Evolutionary conservation across 2,329 filamentous ascomycete genomes (phyloP).

Genomic region (Diaporthe helianthi): DNA sequence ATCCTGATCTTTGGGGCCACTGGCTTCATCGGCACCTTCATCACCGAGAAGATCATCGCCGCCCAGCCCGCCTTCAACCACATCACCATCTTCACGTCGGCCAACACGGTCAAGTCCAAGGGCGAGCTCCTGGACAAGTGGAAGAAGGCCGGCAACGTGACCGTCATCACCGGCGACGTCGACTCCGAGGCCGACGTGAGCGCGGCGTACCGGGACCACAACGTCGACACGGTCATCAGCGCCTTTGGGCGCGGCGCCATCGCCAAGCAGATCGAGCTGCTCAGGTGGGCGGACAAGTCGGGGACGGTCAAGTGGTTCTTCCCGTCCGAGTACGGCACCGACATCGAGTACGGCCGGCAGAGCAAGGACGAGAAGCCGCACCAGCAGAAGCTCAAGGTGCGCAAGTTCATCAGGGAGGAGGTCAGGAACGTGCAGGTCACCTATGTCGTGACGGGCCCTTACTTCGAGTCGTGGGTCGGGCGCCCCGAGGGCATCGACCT

Average conservation of each 20-base stretch:
- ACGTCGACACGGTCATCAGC: slow-evolving; percentile 70
- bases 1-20: slow-evolving; percentile 50
- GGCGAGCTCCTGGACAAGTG: slow-evolving; percentile 49
- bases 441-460: slow-evolving; percentile 74
- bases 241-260: slow-evolving; percentile 70
- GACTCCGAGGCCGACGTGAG: slow-evolving; percentile 58
- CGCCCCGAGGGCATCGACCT: slow-evolving; percentile 46
- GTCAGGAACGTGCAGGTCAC: slow-evolving; percentile 64
- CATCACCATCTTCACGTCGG: slow-evolving; percentile 52
- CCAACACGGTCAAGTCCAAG: slow-evolving; percentile 58
- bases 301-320: slow-evolving; percentile 67
- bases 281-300: slow-evolving; percentile 63
- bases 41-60: slow-evolving; percentile 46
- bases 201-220: slow-evolving; percentile 61
- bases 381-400: slow-evolving; percentile 73
- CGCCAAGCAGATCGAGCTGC: slow-evolving; percentile 65
- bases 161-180: slow-evolving; percentile 63
- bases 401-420: slow-evolving; percentile 63
- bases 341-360: slow-evolving; percentile 65
- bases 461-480: slow-evolving; percentile 67
- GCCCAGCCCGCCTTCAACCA: slow-evolving; percentile 45
- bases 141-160: slow-evolving; percentile 56
- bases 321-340: slow-evolving; percentile 72
- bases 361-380: slow-evolving; percentile 70
- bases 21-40: slow-evolving; percentile 51